Evolutionary conservation across 2,329 filamentous ascomycete species (phyloP).

Genomic region (Ceratocystis albifundus): DNA sequence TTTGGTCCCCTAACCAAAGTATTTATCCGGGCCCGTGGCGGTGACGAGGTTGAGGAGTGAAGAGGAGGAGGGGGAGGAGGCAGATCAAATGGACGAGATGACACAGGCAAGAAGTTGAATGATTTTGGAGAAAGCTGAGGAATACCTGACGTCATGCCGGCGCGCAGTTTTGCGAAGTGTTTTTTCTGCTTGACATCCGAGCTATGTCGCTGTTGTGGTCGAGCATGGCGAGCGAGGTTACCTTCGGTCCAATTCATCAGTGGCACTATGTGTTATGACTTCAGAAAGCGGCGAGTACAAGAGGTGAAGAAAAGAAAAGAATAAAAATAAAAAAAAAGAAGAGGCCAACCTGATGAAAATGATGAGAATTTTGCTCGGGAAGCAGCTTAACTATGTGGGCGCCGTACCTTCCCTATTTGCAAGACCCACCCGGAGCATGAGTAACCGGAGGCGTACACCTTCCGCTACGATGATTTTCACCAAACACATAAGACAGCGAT

Average conservation of each 20-base stretch:
- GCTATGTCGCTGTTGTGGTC: conserved; percentile 29
- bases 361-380: background rate
- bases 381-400: background rate
- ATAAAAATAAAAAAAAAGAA: too few relatives aligned
- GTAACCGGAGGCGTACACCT: background rate
- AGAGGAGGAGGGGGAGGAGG: background rate
- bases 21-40: background rate
- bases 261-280: background rate
- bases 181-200: conserved; percentile 32
- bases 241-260: conserved; percentile 37
- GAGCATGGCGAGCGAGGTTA: conserved; percentile 31
- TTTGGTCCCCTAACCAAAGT: background rate
- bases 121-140: conserved; percentile 3
- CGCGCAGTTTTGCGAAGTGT: conserved; percentile 29
- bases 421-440: background rate
- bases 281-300: background rate
- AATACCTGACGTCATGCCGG: background rate
- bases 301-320: background rate
- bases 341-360: background rate
- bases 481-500: background rate
- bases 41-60: background rate
- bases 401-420: background rate
- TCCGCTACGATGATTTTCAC: background rate
- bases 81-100: background rate
- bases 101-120: conserved; percentile 13